Evolutionary conservation across 2,329 filamentous ascomycete genomes (phyloP).

Genomic region (Tolypocladium amazonense): DNA sequence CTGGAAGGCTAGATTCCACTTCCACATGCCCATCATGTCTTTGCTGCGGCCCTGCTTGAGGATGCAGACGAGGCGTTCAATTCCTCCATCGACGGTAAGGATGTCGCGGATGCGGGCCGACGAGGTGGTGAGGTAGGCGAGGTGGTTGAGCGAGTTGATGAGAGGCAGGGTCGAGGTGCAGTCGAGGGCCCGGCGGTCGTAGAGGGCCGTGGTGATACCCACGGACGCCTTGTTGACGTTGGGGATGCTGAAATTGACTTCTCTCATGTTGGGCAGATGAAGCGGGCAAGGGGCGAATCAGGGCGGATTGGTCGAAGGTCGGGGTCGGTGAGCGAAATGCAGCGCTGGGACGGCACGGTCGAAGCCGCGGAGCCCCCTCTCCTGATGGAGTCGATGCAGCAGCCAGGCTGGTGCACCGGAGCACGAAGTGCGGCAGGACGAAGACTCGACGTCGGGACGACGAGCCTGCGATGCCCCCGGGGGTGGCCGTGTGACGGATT

Average conservation of each 20-base stretch:
- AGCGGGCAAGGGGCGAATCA: not conserved
- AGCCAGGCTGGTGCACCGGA: not conserved
- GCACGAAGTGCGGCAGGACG: not conserved
- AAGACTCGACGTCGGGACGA: not conserved
- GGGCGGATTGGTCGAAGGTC: not conserved
- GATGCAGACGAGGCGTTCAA: slow-evolving; percentile 93
- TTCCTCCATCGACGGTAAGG: slow-evolving; percentile 94
- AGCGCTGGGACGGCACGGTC: not conserved
- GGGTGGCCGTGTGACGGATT: slow-evolving; percentile 6
- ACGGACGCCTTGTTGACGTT: slow-evolving; percentile 99
- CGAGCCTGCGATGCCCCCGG: not conserved
- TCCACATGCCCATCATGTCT: slow-evolving; percentile 99
- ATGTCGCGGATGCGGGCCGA: slow-evolving; percentile 97
- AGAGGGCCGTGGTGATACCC: slow-evolving; percentile 95
- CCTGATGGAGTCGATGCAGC: not conserved
- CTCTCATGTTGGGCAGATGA: slow-evolving; percentile 67
- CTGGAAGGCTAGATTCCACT: slow-evolving; percentile 98
- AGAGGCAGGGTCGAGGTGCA: slow-evolving; percentile 95
- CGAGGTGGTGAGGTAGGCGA: slow-evolving; percentile 95
- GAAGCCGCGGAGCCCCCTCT: not conserved
- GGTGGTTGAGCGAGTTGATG: slow-evolving; percentile 98
- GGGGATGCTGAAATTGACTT: slow-evolving; percentile 98
- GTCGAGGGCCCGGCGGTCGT: slow-evolving; percentile 93
- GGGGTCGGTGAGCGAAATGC: not conserved
- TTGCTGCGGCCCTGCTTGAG: slow-evolving; percentile 94